Evolutionary conservation across 768 basidiomycete species (phyloP).

Genomic region (Grammothele lineata): DNA sequence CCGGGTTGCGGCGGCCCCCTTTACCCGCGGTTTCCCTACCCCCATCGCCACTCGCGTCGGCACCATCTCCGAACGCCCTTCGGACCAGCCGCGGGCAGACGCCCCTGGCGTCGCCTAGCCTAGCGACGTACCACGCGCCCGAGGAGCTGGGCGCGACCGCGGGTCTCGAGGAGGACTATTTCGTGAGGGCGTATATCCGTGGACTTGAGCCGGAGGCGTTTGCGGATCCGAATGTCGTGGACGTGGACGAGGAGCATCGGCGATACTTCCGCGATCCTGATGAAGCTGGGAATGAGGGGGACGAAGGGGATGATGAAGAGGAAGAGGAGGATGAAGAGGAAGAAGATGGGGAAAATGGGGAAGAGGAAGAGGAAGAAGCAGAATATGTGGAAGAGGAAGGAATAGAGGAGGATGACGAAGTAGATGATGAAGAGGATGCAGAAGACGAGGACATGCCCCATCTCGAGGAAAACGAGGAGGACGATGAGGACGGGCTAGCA

Average conservation of each 20-base stretch:
- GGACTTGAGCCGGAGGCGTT: not conserved
- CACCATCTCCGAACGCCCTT: conserved; percentile 1
- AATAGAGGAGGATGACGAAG: too few relatives aligned
- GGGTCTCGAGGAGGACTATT: conserved; percentile 12
- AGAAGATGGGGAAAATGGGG: conserved; percentile 20
- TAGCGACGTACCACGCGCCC: conserved; percentile 36
- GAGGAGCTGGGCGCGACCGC: conserved; percentile 30
- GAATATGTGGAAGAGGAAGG: conserved; percentile 27
- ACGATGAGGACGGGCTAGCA: conserved; percentile 30
- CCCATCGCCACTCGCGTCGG: conserved; percentile 4
- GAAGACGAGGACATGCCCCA: conserved; percentile 51
- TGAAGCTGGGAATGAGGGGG: conserved; percentile 17
- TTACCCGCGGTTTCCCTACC: conserved; percentile 17
- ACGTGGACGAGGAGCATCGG: conserved; percentile 32
- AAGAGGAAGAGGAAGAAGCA: conserved; percentile 27
- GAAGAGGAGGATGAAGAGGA: conserved; percentile 39
- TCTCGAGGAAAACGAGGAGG: conserved; percentile 28
- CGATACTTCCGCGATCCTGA: conserved; percentile 20
- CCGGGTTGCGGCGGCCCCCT: conserved; percentile 18
- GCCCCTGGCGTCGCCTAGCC: conserved; percentile 30
- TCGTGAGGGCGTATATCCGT: conserved; percentile 15
- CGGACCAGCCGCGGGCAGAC: conserved; percentile 16
- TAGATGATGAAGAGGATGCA: not conserved
- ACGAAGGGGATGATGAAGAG: conserved; percentile 25
- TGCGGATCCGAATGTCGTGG: conserved; percentile 15